Conservation (phyloP, 768 basidiomycete species). For the Pulveroboletus sp. region DNA sequence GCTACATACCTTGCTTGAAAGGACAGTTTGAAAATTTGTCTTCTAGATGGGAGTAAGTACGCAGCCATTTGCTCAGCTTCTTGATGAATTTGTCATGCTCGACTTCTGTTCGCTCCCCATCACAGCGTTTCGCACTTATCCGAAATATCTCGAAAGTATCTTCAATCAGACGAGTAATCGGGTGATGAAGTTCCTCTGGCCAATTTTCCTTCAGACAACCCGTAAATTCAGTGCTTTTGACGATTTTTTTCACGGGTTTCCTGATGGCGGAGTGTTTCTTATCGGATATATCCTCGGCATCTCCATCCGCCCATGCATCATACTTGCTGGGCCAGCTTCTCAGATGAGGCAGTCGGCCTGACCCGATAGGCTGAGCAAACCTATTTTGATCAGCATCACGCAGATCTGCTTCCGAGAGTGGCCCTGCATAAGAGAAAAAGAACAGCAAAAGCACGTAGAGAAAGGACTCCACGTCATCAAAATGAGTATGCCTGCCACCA, state of each 20-base stretch:
- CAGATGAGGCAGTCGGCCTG: not conserved
- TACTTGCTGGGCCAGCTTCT: constrained; percentile 1
- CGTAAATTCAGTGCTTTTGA: not conserved
- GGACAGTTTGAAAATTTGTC: not conserved
- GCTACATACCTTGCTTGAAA: not conserved
- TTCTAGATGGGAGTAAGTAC: not conserved
- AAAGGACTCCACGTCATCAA: not conserved
- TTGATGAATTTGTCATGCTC: not conserved
- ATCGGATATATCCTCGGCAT: not conserved
- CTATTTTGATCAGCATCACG: not conserved
- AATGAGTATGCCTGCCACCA: not conserved
- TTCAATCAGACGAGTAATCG: too few species aligned
- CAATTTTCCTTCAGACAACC: not conserved
- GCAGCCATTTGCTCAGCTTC: not conserved
- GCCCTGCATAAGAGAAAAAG: not conserved
- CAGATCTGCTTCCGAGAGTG: not conserved
- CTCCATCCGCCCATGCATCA: not conserved
- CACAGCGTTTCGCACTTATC: too few species aligned
- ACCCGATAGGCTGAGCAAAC: not conserved
- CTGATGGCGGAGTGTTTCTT: not conserved
- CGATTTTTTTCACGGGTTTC: not conserved
- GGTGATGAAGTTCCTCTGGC: not conserved
- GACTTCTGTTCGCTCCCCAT: not conserved
- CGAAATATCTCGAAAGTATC: too few species aligned
- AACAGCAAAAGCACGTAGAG: not conserved